Base-by-base conservation (phyloP, 1,284 basidiomycete species). In the Pseudozyma sp. region DNA sequence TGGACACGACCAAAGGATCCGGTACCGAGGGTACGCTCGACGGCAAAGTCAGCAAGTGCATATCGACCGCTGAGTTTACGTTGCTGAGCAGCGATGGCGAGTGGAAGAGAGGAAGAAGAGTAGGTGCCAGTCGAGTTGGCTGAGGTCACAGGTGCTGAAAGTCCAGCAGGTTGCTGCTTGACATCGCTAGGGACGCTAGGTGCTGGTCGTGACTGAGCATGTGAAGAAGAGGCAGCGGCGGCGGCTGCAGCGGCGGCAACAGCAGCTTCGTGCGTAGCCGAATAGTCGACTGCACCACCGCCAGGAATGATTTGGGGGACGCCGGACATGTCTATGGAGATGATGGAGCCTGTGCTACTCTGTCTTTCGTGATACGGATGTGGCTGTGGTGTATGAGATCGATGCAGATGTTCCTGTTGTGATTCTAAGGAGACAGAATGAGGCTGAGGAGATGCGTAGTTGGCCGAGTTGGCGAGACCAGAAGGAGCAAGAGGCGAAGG, bases 1-100 rank as follows among this genome's bases (percentile, higher is more conserved):
- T 85, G 83, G 34, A 85, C 83, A 10, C 83, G 72, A 0, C 83
- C 83, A 39, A 85, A 85, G 39, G 73, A 78, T 18, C 83, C 83
- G 2, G 83, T 85, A 8, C 83, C 83, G 16, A 85, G 57, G 2
- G 83, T 85, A 25, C 81, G 69, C 62, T 82, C 70, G 5, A 85
- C 63, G 8, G 66, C 68, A 55, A 85, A 85, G 54, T 85, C 83
- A 9, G 69, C 34, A 11, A 85, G 75, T 40, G 82, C 82, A 57
- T 85, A 85, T 12, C 82, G 64, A 7, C 83, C 83, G n/a, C 69
- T 76, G 13, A 85, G 54, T 52, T 83, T 80, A 36, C 79, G 58
- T 48, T 76, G 74, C 53, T 72, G 70, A 4, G 74, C 59, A n/a
- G 70, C 74, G 14, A 76, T 73, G 47, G 65, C 70, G 7, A 73